Percentiles rank a stretch among this genome's conserved stretches.
These are phyloP conservation scores for Dothidotthia symphoricarpi DNA, from an alignment of 2,329 filamentous ascomycete species.

Conservation along the genomic window DNA sequence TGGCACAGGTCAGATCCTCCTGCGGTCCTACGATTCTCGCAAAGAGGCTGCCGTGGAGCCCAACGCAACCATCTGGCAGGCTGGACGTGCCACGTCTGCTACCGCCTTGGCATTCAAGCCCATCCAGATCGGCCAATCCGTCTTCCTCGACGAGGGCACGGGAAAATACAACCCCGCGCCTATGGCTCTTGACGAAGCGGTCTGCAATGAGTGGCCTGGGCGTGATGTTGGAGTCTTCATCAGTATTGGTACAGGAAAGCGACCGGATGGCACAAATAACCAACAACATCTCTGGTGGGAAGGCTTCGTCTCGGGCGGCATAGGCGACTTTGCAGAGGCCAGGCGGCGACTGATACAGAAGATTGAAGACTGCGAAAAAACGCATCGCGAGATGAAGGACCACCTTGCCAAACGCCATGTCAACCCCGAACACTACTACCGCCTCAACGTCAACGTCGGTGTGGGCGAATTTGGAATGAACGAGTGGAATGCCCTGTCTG, in stretches of 20 bases:
- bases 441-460: slow-evolving; percentile 93
- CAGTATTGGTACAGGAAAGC: slow-evolving; percentile 89
- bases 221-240: slow-evolving; percentile 89
- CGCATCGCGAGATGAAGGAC: slow-evolving; percentile 83
- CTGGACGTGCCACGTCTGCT: slow-evolving; percentile 87
- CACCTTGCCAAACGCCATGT: slow-evolving; percentile 75
- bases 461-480: slow-evolving; percentile 99
- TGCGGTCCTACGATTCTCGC: slow-evolving; percentile 93
- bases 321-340: slow-evolving; percentile 91
- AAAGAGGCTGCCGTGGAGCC: slow-evolving; percentile 88
- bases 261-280: slow-evolving; percentile 68
- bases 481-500: slow-evolving; percentile 89
- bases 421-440: slow-evolving; percentile 86
- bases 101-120: slow-evolving; percentile 94
- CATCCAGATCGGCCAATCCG: slow-evolving; percentile 86
- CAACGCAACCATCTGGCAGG: slow-evolving; percentile 95
- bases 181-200: slow-evolving; percentile 82
- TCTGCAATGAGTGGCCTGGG: slow-evolving; percentile 91
- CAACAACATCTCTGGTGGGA: slow-evolving; percentile 83
- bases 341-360: slow-evolving; percentile 80
- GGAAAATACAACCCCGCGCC: slow-evolving; percentile 92
- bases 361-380: slow-evolving; percentile 92
- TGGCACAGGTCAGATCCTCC: slow-evolving; percentile 62
- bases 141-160: slow-evolving; percentile 89
- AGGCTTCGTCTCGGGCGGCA: slow-evolving; percentile 66